These are phyloP conservation scores for Camelina neglecta DNA, from an alignment of 345 rosid species.

Conservation along the genomic window DNA sequence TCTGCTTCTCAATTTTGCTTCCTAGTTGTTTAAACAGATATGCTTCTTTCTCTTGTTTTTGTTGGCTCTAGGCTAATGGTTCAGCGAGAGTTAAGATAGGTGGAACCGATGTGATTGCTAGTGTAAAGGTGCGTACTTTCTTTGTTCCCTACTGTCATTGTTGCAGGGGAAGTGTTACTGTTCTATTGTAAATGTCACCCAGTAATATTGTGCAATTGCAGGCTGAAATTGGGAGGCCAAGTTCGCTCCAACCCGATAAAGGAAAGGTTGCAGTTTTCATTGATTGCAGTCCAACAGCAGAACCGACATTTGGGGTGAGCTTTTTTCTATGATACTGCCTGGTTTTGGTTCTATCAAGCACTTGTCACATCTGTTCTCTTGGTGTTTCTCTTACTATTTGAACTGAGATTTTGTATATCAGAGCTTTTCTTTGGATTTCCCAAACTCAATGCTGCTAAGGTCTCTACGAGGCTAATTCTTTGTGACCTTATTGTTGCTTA, in stretches of 20 bases:
- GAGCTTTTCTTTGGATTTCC: conserved; percentile 21
- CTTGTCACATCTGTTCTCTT: conserved; percentile 10
- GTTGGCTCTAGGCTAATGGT: conserved; percentile 73
- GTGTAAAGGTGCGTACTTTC: conserved; percentile 72
- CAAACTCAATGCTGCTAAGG: not conserved
- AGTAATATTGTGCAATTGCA: conserved; percentile 40
- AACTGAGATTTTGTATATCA: conserved; percentile 9
- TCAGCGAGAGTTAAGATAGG: conserved; percentile 84
- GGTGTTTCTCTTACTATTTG: conserved; percentile 6
- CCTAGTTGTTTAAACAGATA: conserved; percentile 1
- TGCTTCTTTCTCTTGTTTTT: conserved; percentile 17
- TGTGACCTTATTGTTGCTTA: conserved; percentile 39
- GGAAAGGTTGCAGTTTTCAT: conserved; percentile 79
- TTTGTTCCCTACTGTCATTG: conserved; percentile 10
- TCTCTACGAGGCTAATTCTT: conserved; percentile 11
- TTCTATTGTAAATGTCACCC: not conserved
- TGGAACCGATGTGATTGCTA: conserved; percentile 87
- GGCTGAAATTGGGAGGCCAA: conserved; percentile 96
- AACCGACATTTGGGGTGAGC: conserved; percentile 80
- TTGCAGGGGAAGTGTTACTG: conserved; percentile 2
- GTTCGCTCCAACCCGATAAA: conserved; percentile 68
- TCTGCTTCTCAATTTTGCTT: conserved; percentile 8
- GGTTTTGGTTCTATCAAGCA: conserved; percentile 22
- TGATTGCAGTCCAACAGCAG: conserved; percentile 90
- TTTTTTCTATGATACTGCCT: not conserved